Evolutionary conservation across 2,329 filamentous ascomycete genomes (phyloP).

Genomic region (Phyllosticta capitalensis): DNA sequence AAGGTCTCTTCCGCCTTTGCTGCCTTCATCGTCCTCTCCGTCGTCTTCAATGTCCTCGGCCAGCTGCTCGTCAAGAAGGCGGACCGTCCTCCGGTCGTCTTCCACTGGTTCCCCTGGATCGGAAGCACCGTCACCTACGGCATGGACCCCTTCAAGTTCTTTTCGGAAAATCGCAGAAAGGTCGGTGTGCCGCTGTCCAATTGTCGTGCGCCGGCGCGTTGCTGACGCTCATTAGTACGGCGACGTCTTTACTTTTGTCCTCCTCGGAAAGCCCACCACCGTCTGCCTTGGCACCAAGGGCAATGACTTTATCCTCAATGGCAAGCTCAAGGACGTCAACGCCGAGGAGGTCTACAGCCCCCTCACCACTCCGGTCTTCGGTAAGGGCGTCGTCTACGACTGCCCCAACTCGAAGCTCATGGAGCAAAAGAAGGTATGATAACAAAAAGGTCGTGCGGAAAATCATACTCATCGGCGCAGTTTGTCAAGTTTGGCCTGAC

Average conservation of each 20-base stretch:
- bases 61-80: constrained; percentile 76
- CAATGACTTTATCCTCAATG: constrained; percentile 87
- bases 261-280: constrained; percentile 82
- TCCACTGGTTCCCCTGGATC: constrained; percentile 60
- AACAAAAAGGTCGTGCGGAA: neutral
- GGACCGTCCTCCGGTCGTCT: constrained; percentile 54
- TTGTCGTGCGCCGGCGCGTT: neutral
- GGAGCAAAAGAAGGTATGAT: constrained; percentile 85
- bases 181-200: constrained; percentile 33
- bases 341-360: constrained; percentile 85
- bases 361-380: constrained; percentile 63
- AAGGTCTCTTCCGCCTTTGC: constrained; percentile 35
- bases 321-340: constrained; percentile 80
- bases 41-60: constrained; percentile 68
- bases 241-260: constrained; percentile 80
- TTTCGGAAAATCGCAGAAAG: constrained; percentile 63
- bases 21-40: constrained; percentile 43
- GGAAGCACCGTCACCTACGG: constrained; percentile 91
- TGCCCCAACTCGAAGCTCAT: constrained; percentile 86
- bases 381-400: constrained; percentile 80
- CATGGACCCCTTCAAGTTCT: constrained; percentile 88
- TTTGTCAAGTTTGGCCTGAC: constrained; percentile 78
- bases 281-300: constrained; percentile 73
- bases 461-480: constrained; percentile 28
- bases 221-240: constrained; percentile 51